A percentile compares a stretch with the other conserved stretches of the same genome.
Conservation (phyloP, 352 stramenopile species). For the Globisporangium paddicum region DNA sequence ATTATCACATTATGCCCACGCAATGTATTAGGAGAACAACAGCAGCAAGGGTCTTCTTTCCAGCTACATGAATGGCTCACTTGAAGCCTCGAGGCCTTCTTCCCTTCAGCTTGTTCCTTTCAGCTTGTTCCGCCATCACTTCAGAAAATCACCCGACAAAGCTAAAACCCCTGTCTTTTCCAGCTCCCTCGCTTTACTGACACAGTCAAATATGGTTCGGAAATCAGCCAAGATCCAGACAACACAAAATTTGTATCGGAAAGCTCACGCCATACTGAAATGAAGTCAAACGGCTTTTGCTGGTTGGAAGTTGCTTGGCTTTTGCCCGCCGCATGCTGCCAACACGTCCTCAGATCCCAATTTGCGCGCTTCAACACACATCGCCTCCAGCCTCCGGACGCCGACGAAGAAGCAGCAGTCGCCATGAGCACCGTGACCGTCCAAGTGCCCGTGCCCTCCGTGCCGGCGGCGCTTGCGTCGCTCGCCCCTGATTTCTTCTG, state of each 20-base stretch:
- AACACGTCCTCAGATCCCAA: slow-evolving; percentile 9
- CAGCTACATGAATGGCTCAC: too few species aligned
- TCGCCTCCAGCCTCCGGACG: not conserved
- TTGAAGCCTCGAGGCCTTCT: not conserved
- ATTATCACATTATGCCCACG: too few species aligned
- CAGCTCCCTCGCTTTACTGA: not conserved
- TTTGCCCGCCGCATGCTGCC: not conserved
- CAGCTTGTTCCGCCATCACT: not conserved
- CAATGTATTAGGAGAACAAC: too few species aligned
- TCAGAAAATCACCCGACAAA: not conserved
- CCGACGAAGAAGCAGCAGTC: not conserved
- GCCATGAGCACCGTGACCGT: slow-evolving; percentile 13
- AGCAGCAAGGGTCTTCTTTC: too few species aligned
- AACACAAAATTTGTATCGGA: too few species aligned
- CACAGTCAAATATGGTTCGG: too few species aligned
- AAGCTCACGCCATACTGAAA: too few species aligned
- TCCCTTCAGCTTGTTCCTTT: not conserved
- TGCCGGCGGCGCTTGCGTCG: slow-evolving; percentile 1
- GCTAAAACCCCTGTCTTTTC: not conserved
- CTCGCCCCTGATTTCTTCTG: slow-evolving; percentile 14
- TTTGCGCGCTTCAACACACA: slow-evolving; percentile 15
- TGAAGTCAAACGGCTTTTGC: not conserved
- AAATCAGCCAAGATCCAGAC: too few species aligned
- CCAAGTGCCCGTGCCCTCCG: slow-evolving; percentile 8
- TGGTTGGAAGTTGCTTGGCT: not conserved